Evolutionary conservation across 2,329 filamentous ascomycete genomes (phyloP).

Genomic region (Piedraia hortae): DNA sequence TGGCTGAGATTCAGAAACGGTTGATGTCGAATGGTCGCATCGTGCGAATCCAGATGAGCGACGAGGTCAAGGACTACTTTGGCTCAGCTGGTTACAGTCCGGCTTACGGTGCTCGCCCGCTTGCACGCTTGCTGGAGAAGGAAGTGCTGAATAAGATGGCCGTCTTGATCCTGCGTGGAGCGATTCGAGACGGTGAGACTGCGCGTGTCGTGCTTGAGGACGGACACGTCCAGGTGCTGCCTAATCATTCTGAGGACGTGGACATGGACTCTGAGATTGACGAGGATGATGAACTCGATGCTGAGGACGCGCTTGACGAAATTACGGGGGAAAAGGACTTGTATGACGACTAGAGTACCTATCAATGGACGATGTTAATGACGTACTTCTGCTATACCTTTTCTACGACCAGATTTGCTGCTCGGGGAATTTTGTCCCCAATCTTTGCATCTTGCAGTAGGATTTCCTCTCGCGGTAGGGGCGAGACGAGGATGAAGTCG

Average conservation of each 20-base stretch:
- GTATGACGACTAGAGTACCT: conserved; percentile 23
- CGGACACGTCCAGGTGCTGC: conserved; percentile 51
- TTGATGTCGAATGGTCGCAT: conserved; percentile 65
- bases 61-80: conserved; percentile 78
- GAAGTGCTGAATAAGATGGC: conserved; percentile 87
- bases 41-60: conserved; percentile 53
- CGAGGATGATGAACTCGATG: conserved; percentile 39
- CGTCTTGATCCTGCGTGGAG: conserved; percentile 66
- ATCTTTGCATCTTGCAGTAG: conserved; percentile 38
- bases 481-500: conserved; percentile 57
- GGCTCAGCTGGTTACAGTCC: conserved; percentile 81
- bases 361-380: too few relatives aligned
- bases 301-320: conserved; percentile 48
- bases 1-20: conserved; percentile 72
- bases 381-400: too few relatives aligned
- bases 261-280: conserved; percentile 24
- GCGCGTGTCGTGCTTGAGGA: conserved; percentile 56
- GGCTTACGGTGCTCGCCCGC: conserved; percentile 72
- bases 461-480: conserved; percentile 62
- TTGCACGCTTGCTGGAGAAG: conserved; percentile 79
- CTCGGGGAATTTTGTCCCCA: conserved; percentile 46
- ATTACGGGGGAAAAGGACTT: conserved; percentile 32
- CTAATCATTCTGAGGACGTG: conserved; percentile 55
- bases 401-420: conserved; percentile 77
- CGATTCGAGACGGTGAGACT: conserved; percentile 58